phyloP scores from a whole-genome alignment of 2,329 filamentous ascomycete species.

The Curvularia lunata region DNA sequence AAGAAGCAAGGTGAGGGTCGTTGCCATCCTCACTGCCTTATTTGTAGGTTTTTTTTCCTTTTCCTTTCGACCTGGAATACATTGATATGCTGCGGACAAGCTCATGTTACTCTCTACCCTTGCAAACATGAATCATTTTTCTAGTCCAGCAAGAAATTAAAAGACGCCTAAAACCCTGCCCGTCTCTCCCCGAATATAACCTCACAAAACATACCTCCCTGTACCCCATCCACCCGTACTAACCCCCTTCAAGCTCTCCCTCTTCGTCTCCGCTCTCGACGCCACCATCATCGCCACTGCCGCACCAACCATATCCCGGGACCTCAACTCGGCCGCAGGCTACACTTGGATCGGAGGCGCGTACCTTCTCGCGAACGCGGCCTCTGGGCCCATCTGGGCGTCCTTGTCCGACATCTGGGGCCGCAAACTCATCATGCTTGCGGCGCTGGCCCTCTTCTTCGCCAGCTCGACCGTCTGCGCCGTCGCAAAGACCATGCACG shows the following conservation, averaged over 20 bases:
- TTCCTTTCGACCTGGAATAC: background rate
- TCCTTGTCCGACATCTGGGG: constrained; percentile 65
- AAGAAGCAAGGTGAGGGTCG: constrained; percentile 36
- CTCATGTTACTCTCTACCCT: background rate
- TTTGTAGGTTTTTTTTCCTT: constrained; percentile 33
- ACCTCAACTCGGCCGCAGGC: constrained; percentile 70
- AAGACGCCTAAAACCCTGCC: background rate
- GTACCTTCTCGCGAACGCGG: constrained; percentile 73
- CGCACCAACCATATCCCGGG: constrained; percentile 67
- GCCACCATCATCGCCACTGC: constrained; percentile 70
- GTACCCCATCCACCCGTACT: background rate
- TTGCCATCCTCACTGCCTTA: constrained; percentile 40
- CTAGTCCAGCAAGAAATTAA: too few species aligned
- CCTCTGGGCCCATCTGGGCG: constrained; percentile 74
- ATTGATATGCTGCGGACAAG: background rate
- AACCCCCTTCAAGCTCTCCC: constrained; percentile 37
- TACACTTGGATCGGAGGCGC: constrained; percentile 81
- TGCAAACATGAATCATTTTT: background rate
- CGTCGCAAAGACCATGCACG: constrained; percentile 61
- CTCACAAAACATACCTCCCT: too few species aligned
- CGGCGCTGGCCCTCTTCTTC: constrained; percentile 63
- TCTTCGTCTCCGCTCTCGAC: constrained; percentile 53
- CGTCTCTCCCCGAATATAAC: too few species aligned
- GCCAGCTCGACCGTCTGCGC: constrained; percentile 66
- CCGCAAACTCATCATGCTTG: constrained; percentile 60